Base-by-base conservation (phyloP, 257 asterid species). In the Penstemon barbatus region DNA sequence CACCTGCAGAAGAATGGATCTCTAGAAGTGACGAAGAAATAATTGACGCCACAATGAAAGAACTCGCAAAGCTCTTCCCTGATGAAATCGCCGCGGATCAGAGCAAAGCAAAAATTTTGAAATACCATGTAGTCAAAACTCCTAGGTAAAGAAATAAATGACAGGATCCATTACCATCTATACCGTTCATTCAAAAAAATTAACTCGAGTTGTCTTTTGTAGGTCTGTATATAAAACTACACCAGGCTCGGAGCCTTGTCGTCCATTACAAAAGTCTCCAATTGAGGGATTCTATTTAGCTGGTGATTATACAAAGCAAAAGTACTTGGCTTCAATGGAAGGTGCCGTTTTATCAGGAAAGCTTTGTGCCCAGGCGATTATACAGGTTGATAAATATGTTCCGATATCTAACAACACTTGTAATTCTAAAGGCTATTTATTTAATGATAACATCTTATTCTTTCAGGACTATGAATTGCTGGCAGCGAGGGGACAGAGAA, bases 1-100 rank as follows among this genome's bases (percentile, higher is more conserved):
- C 98, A 7, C 98, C 98, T 4, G 97, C 97, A 6, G 97, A 94
- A 79, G 99, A 91, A 77, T 94, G 99, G 98, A 81, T 94, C 71
- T 89, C 96, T 3, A 45, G 89, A 5, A 89, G 96, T 41, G 83
- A 94, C 56, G 84, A 87, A 54, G 99, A 94, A 65, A 94, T 94
- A 63, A 85, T 94, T 18, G 97, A 83, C 2, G 97, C 99, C 43
- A 94, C 99, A 44, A 91, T 94, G 98, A 89, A 89, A 78, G 99
- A 94, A 72, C 98, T 94, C 9, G 92, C 91, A 0, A 87, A 86
- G 63, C 92, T 94, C 59, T 94, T 94, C 74, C 99, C 99, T 0
- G 90, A 91, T 68, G 97, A 94, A 74, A 94, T 94, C 70, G 70
- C 98, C 0, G 91, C 96, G 40, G 98, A 94, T 71, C 96, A 86